A percentile compares a stretch with the other conserved stretches of the same genome.
phyloP scores from a whole-genome alignment of 1,284 basidiomycete species.

The Cutaneotrichosporon mucoides region DNA sequence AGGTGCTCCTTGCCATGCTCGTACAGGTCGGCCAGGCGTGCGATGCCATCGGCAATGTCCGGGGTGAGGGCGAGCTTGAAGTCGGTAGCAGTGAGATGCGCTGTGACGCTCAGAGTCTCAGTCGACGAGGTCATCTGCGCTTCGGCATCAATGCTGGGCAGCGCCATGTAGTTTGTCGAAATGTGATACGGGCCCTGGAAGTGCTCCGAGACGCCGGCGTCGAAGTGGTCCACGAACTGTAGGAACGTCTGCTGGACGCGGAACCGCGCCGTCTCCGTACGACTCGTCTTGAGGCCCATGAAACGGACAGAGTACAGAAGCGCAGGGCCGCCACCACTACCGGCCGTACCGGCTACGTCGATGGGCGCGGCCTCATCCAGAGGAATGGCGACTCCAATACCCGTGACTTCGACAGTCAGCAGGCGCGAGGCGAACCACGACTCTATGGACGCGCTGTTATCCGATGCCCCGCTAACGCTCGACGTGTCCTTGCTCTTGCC shows the following conservation, averaged over 20 bases:
- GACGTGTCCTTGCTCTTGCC: not conserved
- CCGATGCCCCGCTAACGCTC: not conserved
- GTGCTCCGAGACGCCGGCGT: slow-evolving; percentile 63
- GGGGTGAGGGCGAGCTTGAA: slow-evolving; percentile 83
- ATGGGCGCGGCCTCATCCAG: slow-evolving; percentile 39
- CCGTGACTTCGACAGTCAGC: slow-evolving; percentile 61
- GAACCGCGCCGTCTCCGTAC: slow-evolving; percentile 73
- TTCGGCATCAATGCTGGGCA: slow-evolving; percentile 65
- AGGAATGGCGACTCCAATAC: slow-evolving; percentile 81
- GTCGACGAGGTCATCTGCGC: slow-evolving; percentile 62
- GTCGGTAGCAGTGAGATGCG: slow-evolving; percentile 73
- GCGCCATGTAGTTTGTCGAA: slow-evolving; percentile 65
- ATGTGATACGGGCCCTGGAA: slow-evolving; percentile 68
- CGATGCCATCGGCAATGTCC: slow-evolving; percentile 70
- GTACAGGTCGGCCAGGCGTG: slow-evolving; percentile 79
- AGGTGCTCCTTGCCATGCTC: slow-evolving; percentile 73
- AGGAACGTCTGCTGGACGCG: slow-evolving; percentile 68
- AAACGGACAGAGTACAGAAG: slow-evolving; percentile 76
- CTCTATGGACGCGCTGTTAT: slow-evolving; percentile 8
- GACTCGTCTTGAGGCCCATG: slow-evolving; percentile 66
- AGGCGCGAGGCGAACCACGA: slow-evolving; percentile 66
- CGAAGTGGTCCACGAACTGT: slow-evolving; percentile 80
- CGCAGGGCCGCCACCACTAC: slow-evolving; percentile 59
- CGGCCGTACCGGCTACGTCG: slow-evolving; percentile 56
- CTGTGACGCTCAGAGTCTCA: slow-evolving; percentile 58